A percentile compares a stretch with the other conserved stretches of the same genome.
These are phyloP conservation scores for Plasmodium fragile DNA, from an alignment of 169 alveolate genomes.

Conservation along the genomic window DNA sequence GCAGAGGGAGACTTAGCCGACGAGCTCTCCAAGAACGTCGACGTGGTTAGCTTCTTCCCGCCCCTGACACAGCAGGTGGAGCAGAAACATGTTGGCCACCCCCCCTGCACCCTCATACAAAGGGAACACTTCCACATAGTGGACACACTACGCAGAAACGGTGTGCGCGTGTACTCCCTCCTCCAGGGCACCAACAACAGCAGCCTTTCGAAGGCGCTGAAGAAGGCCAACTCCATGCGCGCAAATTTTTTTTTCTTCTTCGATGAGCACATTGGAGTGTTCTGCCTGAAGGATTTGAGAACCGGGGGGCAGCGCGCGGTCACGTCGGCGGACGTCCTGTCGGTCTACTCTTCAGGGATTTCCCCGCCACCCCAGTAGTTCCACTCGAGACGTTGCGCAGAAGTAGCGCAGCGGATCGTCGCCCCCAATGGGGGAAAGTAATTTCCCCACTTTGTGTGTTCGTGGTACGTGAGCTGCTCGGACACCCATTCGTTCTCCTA, in stretches of 20 bases:
- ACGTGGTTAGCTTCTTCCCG: constrained; percentile 52
- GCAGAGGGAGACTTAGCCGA: not conserved
- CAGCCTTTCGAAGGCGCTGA: constrained; percentile 54
- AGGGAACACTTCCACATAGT: constrained; percentile 33
- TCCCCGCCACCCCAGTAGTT: not conserved
- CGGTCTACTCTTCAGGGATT: not conserved
- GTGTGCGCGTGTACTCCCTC: constrained; percentile 19
- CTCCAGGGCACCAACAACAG: not conserved
- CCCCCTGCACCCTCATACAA: not conserved
- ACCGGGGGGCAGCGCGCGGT: constrained; percentile 40
- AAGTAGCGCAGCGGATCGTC: not conserved
- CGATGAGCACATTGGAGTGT: not conserved
- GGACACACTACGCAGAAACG: constrained; percentile 26
- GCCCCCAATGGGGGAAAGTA: not conserved
- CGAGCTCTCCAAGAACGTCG: constrained; percentile 1
- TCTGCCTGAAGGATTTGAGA: constrained; percentile 37
- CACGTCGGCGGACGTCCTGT: constrained; percentile 18
- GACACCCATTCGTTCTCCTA: not conserved
- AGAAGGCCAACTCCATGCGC: constrained; percentile 40
- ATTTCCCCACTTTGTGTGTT: not conserved
- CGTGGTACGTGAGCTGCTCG: not conserved
- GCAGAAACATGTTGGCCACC: not conserved
- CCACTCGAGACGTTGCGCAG: not conserved
- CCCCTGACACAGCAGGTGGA: not conserved
- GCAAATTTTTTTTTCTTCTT: constrained; percentile 36